Evolutionary conservation across 2,329 filamentous ascomycete species (phyloP), one percentile per base, ranked within the genome.

Genomic region (Fusarium neocosmosporiellum): DNA sequence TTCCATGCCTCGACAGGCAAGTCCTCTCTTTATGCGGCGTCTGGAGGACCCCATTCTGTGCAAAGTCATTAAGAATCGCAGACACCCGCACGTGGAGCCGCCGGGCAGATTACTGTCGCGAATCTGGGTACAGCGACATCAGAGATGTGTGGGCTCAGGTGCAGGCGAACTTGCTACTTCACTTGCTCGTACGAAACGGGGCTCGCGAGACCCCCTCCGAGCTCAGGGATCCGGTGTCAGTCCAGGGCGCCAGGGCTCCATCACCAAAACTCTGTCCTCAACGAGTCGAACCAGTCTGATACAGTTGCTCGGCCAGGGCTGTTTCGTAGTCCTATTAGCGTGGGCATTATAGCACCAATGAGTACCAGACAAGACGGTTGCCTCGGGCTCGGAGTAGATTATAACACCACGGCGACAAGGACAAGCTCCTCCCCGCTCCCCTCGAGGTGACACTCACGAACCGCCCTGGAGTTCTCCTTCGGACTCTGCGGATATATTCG

Each of bases 141-240:
- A 37, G 24, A 37, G 37, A 36, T 60, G 48, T 50, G 33, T 36
- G 29, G 34, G 46, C 34, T 27, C 33, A 34, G 18, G 43, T 37
- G 46, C 20, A 53, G 11, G 27, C 27, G 11, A 29, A 54, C 60
- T 16, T 41, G 7, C n/a, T 41, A 29, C 41, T 61, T 63, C 48
- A 68, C 58, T 55, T 62, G 22, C 46, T 70, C 55, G 41, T 29
- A 31, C n/a, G 24, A 29, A 37, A 59, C n/a, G 54, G n/a, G 55
- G 43, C 55, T 63, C 59, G 18, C 14, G 43, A 27, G 33, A 34
- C 24, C 31, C 58, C 22, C 34, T 18, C n/a, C 29, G 27, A 34
- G 10, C 31, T 34, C 20, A 59, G 22, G 22, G 37, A 59, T 27
- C 27, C 24, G 43, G 27, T 36, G n/a, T 36, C 31, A 33, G 34